Evolutionary conservation across 2,329 filamentous ascomycete species (phyloP), one percentile per base, ranked within the genome.

Genomic region (Dryadomyces quercus-mongolicae): DNA sequence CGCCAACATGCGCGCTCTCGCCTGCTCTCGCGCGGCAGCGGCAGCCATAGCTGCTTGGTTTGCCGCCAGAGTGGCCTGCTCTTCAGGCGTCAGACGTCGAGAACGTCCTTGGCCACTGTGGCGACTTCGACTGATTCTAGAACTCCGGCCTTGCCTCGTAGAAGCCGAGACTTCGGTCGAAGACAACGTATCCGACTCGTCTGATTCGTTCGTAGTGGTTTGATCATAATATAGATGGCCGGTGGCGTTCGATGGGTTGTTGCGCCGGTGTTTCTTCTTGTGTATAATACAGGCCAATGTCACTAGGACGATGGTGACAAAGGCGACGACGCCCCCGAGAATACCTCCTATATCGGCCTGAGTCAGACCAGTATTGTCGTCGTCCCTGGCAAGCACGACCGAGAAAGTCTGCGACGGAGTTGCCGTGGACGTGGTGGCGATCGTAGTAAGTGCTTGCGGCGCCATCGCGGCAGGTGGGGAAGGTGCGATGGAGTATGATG

Each of bases 331-430:
- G 38, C 66, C 66, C 31, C 71, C 71, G 2, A 71, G 60, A 18
- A 74, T 69, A 43, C 66, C 71, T 5, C 70, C 71, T 34, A 74
- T 65, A 50, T 72, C 63, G n/a, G 60, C 63, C 25, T 65, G 58
- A 2, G 55, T 50, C 13, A 59, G 54, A 13, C 53, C 36, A 40
- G 36, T 13, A 31, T 31, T 31, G 36, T 40, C 36, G 15, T 40
- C 36, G 36, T 40, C 36, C 25, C 25, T 31, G 36, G 36, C 36
- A 40, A 40, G 36, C 3, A 16, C 8, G 36, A 40, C 36, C 36
- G 36, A 31, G 25, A 31, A 31, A 8, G 25, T 16, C 36, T 12
- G 10, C 36, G 36, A 13, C 8, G 36, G 10, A 16, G 15, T 40
- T 40, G 10, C 36, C 36, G 36, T 40, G 4, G 36, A 12, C 8